Evolutionary conservation across 495 filamentous ascomycete species (phyloP), one percentile per base, ranked within the genome.

Genomic region (Xylaria nigripes): DNA sequence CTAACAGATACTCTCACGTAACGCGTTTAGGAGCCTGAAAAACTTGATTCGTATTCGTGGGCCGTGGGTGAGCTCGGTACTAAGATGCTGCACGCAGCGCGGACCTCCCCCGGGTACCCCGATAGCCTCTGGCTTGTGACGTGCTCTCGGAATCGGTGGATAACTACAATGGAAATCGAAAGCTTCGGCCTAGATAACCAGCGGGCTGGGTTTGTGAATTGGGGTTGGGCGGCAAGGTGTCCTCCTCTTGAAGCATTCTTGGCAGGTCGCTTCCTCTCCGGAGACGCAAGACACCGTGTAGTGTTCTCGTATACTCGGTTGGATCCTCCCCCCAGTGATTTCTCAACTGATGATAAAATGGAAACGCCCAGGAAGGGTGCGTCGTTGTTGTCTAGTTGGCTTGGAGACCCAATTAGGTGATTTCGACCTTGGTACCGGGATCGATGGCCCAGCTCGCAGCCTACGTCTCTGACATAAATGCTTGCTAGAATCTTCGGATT

Each of bases 341-440:
- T 18, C 19, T 50, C 36, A 50, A 23, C 36, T 42, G 36, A 42
- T 29, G 4, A 4, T 9, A 9, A 29, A 24, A 56, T 45, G 47
- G 48, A 56, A 56, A 56, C 47, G 38, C 32, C 54, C 38, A 51
- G 47, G 48, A 47, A 45, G 40, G 48, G 54, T 56, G 54, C 54
- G 54, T 48, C 19, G 54, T 46, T 38, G 48, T 50, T 41, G 22
- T 29, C 23, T 42, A 15, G 21, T 41, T 22, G 22, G 48, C 34
- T 10, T 15, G 36, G 48, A 50, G 15, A 42, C 36, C 36, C 36
- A 22, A 34, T 30, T 42, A 42, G 36, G 32, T 18, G 36, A 27
- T 19, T 27, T 25, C 24, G 7, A 34, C 48, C 48, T 42, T 50
- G 48, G 48, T 41, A 41, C 13, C 48, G 48, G 48, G 48, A 49